Base-by-base conservation (phyloP, 306 rosid genomes). In the Sophora flavescens region DNA sequence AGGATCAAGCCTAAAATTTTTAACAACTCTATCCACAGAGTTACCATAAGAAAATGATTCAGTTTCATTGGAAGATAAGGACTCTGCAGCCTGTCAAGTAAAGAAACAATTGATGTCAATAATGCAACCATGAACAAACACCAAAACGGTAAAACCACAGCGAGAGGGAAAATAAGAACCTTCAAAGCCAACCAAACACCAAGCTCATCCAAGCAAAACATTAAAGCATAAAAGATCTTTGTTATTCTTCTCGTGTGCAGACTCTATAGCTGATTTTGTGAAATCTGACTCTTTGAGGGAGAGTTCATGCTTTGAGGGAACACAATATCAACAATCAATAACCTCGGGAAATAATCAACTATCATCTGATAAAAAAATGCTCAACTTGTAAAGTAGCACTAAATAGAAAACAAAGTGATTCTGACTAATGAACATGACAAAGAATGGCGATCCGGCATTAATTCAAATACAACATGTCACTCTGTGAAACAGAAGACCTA, bases 151-250 rank as follows among this genome's bases (percentile, higher is more conserved):
- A 57, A 42, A 68, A 3, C 54, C 33, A 45, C 2, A 33, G 70
- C 68, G 30, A 28, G 39, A 60, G 63, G 28, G 59, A 0, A 57
- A 33, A 9, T 44, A 61, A 78, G 54, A 79, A 94, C 98, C 97
- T 94, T 87, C 65, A 83, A 65, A 78, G 97, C 86, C 75, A 85
- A 75, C 91, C 93, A 90, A 82, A 86, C 63, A 71, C 98, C 98
- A 59, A 94, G 90, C 9, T 89, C 95, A 42, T 81, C 89, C 84
- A 89, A 53, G 83, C 96, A 91, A 82, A 76, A 94, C 14, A 79
- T 44, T 10, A 91, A 44, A 64, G 84, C 63, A 18, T 60, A 51
- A 72, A 33, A 82, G 42, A 80, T 56, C 83, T 84, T 94, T 36
- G 30, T 39, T 33, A 92, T 85, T 84, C 86, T 84, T 61, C 42